Base-by-base conservation (phyloP, 2,329 filamentous ascomycete species). In the Blastomyces gilchristii region DNA sequence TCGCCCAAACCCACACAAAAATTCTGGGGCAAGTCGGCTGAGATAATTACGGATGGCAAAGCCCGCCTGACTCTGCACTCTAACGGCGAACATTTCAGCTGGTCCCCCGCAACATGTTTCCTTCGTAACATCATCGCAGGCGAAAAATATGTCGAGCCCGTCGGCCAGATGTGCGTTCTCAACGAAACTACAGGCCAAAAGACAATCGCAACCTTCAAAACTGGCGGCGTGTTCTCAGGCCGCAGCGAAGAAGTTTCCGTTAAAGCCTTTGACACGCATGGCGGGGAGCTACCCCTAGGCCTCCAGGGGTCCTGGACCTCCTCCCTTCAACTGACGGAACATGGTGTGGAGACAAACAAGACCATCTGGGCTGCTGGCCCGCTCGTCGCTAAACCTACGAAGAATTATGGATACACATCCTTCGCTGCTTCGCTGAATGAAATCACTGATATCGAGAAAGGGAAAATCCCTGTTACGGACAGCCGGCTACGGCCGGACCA, bases 21-120 rank as follows among this genome's bases (percentile, higher is more conserved):
- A 73, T 99, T 99, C 79, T 97, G 94, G 94, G 94, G 94, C 63
- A 97, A 97, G 79, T 93, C 88, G 62, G 91, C 91, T 2, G 94
- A 99, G 75, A 85, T 99, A 66, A 94, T 90, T 65, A 97, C 91
- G 0, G 93, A 97, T 62, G 94, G 94, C 2, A 88, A 90, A 34
- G 87, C 91, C 3, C 85, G 92, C 58, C 81, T 97, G 49, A 85
- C 87, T 49, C 79, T 99, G 37, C 87, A 94, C 72, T 82, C 83
- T 1, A 83, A 80, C 0, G 89, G 90, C 62, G 93, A 97, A 73
- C 83, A 86, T 65, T 99, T 93, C 78, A 92, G 87, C 69, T 99
- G 91, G 91, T 88, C 84, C 56, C 82, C 90, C 22, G 91, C 93
- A 0, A 96, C 91, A 4, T 90, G 89, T 67, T 97, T 97, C 77